Base-by-base conservation (phyloP, 1,284 basidiomycete species). In the Ganoderma lucidum region DNA sequence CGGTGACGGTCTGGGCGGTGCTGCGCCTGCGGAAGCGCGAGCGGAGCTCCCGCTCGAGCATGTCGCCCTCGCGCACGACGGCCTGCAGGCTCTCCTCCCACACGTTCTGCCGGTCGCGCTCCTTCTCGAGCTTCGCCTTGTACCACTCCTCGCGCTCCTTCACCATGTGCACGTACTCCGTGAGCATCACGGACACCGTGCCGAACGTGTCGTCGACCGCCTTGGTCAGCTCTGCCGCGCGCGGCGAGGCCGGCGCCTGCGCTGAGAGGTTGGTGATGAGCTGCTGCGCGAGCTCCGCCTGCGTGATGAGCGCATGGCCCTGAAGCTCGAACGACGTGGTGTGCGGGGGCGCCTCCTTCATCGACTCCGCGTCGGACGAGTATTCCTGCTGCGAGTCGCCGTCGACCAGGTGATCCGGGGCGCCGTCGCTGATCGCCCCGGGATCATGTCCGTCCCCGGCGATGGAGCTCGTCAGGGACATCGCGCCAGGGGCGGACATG, bases 71-170 rank as follows among this genome's bases (percentile, higher is more conserved):
- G 67, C 88, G 85, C 0, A 96, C 96, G 3, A 98, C 93, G 0
- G 90, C 88, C 64, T 93, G 90, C 77, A 99, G 83, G 80, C 95
- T 97, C 80, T 97, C 94, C 81, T 98, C 96, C 97, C 97, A 98
- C 28, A 97, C 85, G 41, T 84, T 87, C 77, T 93, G 89, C 35
- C 94, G 86, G 77, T 91, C 88, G 62, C 88, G 85, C 78, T 98
- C 96, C 28, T 86, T 84, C 73, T 86, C 84, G 17, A 95, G 83
- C 69, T 87, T 83, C 44, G 81, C 82, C 62, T 83, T 82, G 83
- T 91, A 95, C 89, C 93, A 98, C 58, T 88, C 86, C 75, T 98
- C 97, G n/a, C 97, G 87, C 65, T 93, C 91, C 61, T 85, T 84
- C 0, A 88, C 85, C 90, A 97, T 96, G 45, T 85, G 80, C 6